Evolutionary conservation across 495 filamentous ascomycete species (phyloP).

Genomic region (Friedmanniomyces simplex): DNA sequence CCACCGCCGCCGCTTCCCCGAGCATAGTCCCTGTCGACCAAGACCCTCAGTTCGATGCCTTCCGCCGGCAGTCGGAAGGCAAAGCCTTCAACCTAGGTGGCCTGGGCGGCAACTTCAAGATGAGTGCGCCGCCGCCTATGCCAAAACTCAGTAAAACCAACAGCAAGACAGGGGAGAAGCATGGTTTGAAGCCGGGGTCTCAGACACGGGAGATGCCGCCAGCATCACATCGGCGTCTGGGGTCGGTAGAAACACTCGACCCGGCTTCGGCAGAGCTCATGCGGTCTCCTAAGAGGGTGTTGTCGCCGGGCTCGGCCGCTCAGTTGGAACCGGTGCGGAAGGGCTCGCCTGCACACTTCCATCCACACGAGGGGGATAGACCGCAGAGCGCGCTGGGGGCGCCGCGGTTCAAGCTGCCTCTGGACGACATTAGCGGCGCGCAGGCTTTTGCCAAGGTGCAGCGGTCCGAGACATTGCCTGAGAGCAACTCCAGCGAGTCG

Average conservation of each 20-base stretch:
- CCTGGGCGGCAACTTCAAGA: slow-evolving; percentile 23
- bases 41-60: slow-evolving; percentile 67
- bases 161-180: not conserved
- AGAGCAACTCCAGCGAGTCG: not conserved
- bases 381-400: slow-evolving; percentile 39
- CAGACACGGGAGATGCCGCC: not conserved
- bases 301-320: slow-evolving; percentile 28
- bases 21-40: slow-evolving; percentile 57
- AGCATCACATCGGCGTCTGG: not conserved
- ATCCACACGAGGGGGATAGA: slow-evolving; percentile 11
- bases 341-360: slow-evolving; percentile 35
- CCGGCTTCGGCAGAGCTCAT: slow-evolving; percentile 8
- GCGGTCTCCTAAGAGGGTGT: slow-evolving; percentile 22
- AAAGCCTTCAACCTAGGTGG: slow-evolving; percentile 46
- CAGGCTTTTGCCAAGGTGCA: slow-evolving; percentile 10
- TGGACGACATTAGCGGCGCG: slow-evolving; percentile 35
- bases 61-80: slow-evolving; percentile 57
- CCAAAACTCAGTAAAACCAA: not conserved
- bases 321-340: slow-evolving; percentile 29
- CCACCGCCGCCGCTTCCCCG: slow-evolving; percentile 57
- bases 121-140: slow-evolving; percentile 4
- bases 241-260: slow-evolving; percentile 1
- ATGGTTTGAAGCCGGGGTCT: not conserved
- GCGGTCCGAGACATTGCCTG: slow-evolving; percentile 50
- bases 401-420: slow-evolving; percentile 31